Conservation (phyloP, 768 basidiomycete genomes). For the Hygrocybe punicea region DNA sequence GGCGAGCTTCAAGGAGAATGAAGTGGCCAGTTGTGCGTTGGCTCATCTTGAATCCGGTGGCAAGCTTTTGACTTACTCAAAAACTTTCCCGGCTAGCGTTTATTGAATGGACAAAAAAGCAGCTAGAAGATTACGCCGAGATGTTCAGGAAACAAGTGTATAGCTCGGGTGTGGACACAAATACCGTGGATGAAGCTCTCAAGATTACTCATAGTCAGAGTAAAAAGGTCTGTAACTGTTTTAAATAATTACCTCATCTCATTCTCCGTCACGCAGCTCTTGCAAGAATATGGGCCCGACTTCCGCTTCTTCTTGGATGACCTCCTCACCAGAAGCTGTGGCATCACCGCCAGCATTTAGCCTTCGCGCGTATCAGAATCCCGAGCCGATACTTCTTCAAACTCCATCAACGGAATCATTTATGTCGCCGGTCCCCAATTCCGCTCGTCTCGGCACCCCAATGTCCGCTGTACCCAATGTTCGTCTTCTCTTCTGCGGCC, state of each 20-base stretch:
- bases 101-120: conserved; percentile 88
- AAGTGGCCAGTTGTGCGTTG: conserved; percentile 82
- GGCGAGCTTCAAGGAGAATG: conserved; percentile 92
- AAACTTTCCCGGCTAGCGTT: conserved; percentile 56
- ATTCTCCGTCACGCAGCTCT: conserved; percentile 45
- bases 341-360: conserved; percentile 31
- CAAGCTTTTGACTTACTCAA: conserved; percentile 4
- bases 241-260: not conserved
- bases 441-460: conserved; percentile 18
- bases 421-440: conserved; percentile 6
- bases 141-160: conserved; percentile 92
- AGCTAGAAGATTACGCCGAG: conserved; percentile 77
- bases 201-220: conserved; percentile 77
- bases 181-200: conserved; percentile 73
- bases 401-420: conserved; percentile 5
- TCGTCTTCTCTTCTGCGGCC: not conserved
- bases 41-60: not conserved
- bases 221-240: conserved; percentile 58
- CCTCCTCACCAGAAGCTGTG: conserved; percentile 44
- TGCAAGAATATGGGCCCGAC: conserved; percentile 92
- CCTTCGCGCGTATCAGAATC: conserved; percentile 27
- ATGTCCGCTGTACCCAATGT: conserved; percentile 2
- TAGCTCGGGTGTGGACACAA: conserved; percentile 67
- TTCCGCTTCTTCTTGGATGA: conserved; percentile 88
- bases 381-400: conserved; percentile 13